A percentile compares a stretch with the other conserved stretches of the same genome.
phyloP scores from a whole-genome alignment of 1,284 basidiomycete species.

The Bjerkandera adusta region DNA sequence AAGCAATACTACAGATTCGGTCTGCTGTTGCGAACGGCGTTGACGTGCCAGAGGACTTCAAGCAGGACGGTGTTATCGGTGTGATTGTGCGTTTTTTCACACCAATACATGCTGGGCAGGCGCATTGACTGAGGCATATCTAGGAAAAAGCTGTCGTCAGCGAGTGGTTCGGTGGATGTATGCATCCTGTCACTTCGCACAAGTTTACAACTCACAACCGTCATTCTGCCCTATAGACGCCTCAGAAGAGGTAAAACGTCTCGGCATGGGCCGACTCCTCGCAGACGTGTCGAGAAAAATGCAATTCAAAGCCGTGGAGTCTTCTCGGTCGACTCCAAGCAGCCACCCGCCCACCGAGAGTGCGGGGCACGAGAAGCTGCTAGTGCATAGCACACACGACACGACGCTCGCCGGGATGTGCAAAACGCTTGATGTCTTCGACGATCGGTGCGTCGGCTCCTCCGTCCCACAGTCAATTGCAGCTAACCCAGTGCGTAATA shows the following conservation, averaged over 20 bases:
- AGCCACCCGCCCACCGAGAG: no score
- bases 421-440: slow-evolving; percentile 72
- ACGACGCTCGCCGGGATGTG: slow-evolving; percentile 70
- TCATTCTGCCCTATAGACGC: slow-evolving; percentile 45
- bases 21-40: slow-evolving; percentile 72
- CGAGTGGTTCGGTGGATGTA: slow-evolving; percentile 78
- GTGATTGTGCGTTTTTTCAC: slow-evolving; percentile 51
- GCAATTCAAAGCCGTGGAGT: slow-evolving; percentile 47
- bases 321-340: no score
- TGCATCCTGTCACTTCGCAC: slow-evolving; percentile 21
- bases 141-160: slow-evolving; percentile 73
- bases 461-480: no score
- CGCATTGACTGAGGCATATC: slow-evolving; percentile 5
- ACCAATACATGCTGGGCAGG: background rate
- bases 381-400: slow-evolving; percentile 76
- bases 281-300: slow-evolving; percentile 62
- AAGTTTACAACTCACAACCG: background rate
- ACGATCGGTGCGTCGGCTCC: slow-evolving; percentile 51
- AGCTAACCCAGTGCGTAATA: no score
- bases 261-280: slow-evolving; percentile 77
- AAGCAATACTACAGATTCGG: slow-evolving; percentile 43
- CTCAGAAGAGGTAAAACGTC: slow-evolving; percentile 69
- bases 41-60: slow-evolving; percentile 66
- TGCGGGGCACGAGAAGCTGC: slow-evolving; percentile 45
- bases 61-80: slow-evolving; percentile 55